phyloP scores from a whole-genome alignment of 2,329 filamentous ascomycete genomes.

The Pyrenophora tritici-repentis region DNA sequence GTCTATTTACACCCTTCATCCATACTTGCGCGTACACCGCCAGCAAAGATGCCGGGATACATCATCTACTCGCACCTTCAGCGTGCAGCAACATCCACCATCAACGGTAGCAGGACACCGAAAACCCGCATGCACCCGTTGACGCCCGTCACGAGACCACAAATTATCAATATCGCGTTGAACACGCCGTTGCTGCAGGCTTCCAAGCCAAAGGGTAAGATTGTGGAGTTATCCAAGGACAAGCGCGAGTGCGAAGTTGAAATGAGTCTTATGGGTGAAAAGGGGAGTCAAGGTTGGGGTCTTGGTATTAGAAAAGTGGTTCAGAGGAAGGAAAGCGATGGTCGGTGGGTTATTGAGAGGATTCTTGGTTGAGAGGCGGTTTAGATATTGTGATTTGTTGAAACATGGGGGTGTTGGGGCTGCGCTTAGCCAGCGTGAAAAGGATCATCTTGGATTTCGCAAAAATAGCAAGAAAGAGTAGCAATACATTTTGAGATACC shows the following conservation, averaged over 20 bases:
- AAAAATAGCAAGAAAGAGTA: no score
- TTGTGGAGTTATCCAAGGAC: conserved; percentile 57
- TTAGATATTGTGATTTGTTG: neutral
- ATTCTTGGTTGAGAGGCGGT: conserved; percentile 41
- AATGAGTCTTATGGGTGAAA: conserved; percentile 74
- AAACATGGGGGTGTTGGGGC: neutral
- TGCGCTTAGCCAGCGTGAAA: no score
- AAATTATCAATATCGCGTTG: conserved; percentile 78
- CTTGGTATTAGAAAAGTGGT: conserved; percentile 82
- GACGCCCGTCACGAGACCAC: conserved; percentile 74
- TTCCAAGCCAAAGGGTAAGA: conserved; percentile 90
- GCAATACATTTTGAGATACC: conserved; percentile 6
- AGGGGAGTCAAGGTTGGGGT: conserved; percentile 74
- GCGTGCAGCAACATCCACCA: conserved; percentile 59
- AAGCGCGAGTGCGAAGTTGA: conserved; percentile 81
- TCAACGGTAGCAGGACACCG: conserved; percentile 46
- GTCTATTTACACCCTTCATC: conserved; percentile 91
- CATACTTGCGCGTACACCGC: conserved; percentile 66
- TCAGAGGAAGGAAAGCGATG: conserved; percentile 73
- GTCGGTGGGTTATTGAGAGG: conserved; percentile 71
- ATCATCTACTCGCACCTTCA: conserved; percentile 88
- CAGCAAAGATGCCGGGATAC: conserved; percentile 72
- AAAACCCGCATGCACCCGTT: conserved; percentile 87
- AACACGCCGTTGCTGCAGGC: conserved; percentile 83
- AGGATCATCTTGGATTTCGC: no score